Conservation (phyloP, 306 rosid genomes). For the Begonia masoniana region DNA sequence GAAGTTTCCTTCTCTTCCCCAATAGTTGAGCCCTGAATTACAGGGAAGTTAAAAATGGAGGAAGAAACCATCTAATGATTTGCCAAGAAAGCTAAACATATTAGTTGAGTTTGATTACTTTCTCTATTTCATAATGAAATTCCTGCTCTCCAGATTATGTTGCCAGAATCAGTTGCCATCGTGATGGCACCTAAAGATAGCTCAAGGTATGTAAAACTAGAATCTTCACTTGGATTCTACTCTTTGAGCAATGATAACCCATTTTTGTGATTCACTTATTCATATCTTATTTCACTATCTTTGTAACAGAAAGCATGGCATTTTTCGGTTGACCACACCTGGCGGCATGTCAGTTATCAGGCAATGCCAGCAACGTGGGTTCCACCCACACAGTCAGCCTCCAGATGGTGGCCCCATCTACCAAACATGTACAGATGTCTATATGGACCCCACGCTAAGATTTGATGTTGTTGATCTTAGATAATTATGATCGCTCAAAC, state of each 20-base stretch:
- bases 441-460: slow-evolving; percentile 69
- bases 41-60: neutral
- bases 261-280: too few relatives aligned
- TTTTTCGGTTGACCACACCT: slow-evolving; percentile 79
- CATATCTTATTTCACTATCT: neutral
- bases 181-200: slow-evolving; percentile 92
- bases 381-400: slow-evolving; percentile 74
- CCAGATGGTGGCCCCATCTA: slow-evolving; percentile 91
- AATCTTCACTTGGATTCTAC: neutral
- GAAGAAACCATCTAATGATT: neutral
- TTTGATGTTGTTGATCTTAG: slow-evolving; percentile 94
- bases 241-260: too few relatives aligned
- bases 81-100: neutral
- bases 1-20: too few relatives aligned
- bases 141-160: slow-evolving; percentile 55
- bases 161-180: slow-evolving; percentile 94
- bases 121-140: slow-evolving; percentile 5
- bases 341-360: slow-evolving; percentile 91
- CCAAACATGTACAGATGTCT: slow-evolving; percentile 78
- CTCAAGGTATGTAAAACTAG: slow-evolving; percentile 38
- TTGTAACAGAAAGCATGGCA: slow-evolving; percentile 73
- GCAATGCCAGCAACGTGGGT: slow-evolving; percentile 86
- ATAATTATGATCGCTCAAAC: slow-evolving; percentile 12
- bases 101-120: neutral
- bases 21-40: too few relatives aligned